phyloP scores from a whole-genome alignment of 306 rosid genomes.

The Medicago lupulina region DNA sequence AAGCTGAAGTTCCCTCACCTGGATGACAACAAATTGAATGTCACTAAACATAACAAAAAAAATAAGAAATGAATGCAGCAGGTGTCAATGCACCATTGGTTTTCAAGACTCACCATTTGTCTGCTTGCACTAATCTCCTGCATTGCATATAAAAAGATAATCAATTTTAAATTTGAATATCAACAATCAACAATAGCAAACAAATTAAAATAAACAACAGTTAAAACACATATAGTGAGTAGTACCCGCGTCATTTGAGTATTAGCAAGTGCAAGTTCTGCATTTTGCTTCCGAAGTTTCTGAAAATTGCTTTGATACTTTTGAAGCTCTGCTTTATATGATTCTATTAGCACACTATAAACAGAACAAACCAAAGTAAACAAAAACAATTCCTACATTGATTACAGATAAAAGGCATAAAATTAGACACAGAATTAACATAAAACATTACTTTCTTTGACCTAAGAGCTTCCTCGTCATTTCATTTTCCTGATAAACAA shows the following conservation, averaged over 20 bases:
- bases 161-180: slow-evolving; percentile 6
- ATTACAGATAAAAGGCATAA: background rate
- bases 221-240: background rate
- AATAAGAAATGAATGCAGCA: slow-evolving; percentile 27
- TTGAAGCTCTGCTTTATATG: slow-evolving; percentile 60
- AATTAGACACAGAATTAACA: slow-evolving; percentile 32
- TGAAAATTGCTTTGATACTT: slow-evolving; percentile 62
- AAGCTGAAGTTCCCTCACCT: slow-evolving; percentile 73
- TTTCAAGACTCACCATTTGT: slow-evolving; percentile 73
- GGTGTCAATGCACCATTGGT: slow-evolving; percentile 31
- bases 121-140: slow-evolving; percentile 78
- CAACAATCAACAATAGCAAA: slow-evolving; percentile 3
- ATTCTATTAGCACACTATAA: slow-evolving; percentile 61
- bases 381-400: slow-evolving; percentile 7
- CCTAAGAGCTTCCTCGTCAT: slow-evolving; percentile 61
- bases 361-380: slow-evolving; percentile 44
- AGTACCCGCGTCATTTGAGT: slow-evolving; percentile 73
- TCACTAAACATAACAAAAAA: slow-evolving; percentile 5
- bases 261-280: slow-evolving; percentile 73
- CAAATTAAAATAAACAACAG: background rate
- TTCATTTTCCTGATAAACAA: slow-evolving; percentile 69
- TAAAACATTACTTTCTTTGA: slow-evolving; percentile 73
- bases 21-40: slow-evolving; percentile 41
- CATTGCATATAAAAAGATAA: slow-evolving; percentile 47
- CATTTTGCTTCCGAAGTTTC: slow-evolving; percentile 72